phyloP scores from a whole-genome alignment of 31 red algal genomes.

The Odonthalia washingtoniensis region DNA sequence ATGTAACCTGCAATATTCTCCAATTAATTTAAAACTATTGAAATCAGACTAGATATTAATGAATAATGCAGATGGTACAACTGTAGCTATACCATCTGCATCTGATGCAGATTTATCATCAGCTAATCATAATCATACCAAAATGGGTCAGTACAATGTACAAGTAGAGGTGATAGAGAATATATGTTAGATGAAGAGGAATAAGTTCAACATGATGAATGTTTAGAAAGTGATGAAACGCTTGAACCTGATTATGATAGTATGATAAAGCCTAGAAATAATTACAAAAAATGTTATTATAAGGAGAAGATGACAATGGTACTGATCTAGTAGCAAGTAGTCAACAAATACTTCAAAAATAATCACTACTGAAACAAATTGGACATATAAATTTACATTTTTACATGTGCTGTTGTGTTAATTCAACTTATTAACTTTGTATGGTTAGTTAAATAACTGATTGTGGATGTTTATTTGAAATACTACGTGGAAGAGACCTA shows the following conservation, averaged over 20 bases:
- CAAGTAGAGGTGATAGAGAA: not conserved
- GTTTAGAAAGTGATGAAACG: too few species aligned
- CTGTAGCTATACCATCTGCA: not conserved
- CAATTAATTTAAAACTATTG: conserved; percentile 96
- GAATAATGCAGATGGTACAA: conserved; percentile 40
- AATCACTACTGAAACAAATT: conserved; percentile 81
- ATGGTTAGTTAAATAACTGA: conserved; percentile 87
- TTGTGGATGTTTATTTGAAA: conserved; percentile 79
- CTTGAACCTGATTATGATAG: conserved; percentile 59
- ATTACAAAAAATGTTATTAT: not conserved
- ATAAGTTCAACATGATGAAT: not conserved
- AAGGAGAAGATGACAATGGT: not conserved
- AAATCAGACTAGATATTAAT: conserved; percentile 48
- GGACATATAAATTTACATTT: conserved; percentile 91
- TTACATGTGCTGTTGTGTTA: conserved; percentile 90
- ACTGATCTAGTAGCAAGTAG: conserved; percentile 46
- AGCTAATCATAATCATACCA: not conserved
- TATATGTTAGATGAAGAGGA: not conserved
- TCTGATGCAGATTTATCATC: too few species aligned
- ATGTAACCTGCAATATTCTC: conserved; percentile 84
- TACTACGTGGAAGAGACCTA: conserved; percentile 44
- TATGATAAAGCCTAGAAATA: conserved; percentile 11
- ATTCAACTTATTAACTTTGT: conserved; percentile 77
- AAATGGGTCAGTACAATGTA: not conserved
- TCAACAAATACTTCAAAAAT: conserved; percentile 64